Base-by-base conservation (phyloP, 108 stramenopile genomes). In the Ochromonas danica region DNA sequence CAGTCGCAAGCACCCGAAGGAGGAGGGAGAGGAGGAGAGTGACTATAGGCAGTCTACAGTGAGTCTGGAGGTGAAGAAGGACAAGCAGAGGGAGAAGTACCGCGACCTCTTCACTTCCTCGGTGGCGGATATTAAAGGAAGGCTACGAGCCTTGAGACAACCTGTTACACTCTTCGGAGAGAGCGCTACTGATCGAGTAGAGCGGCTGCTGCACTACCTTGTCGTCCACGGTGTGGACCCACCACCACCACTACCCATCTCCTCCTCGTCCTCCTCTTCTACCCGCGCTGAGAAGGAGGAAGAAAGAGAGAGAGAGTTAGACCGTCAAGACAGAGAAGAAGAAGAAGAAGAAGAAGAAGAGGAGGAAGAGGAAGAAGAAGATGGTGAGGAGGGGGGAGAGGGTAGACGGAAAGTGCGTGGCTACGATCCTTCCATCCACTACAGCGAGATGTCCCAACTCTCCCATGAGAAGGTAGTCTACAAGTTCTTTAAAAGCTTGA, bases 401-500 rank as follows among this genome's bases (percentile, higher is more conserved):
- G 25, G 25, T 35, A 67, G 10, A 35, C 3, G 10, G 63, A 28
- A 67, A 28, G 31, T 6, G 3, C 17, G 3, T 10, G 27, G 6
- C 17, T 67, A 35, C 31, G 63, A 67, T 36, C 33, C 63, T 6
- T 14, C 30, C 31, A 67, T 67, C 25, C 63, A 36, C 31, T 67
- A 67, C 31, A 63, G 80, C 22, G 79, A 75, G 38, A 79, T 83
- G 60, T 38, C 70, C 42, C 81, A 72, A 27, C 36, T 84, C 57
- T 60, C 42, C 35, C 42, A 65, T 28, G 38, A 85, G 57, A 85
- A 83, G 80, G 60, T 81, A 6, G 80, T 85, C 36, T 71, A 80
- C 0, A 83, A 77, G 14, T 97, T 89, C 81, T 92, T 96, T 85
- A 92, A 93, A 82, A 79, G 82, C 27, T 87, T 94, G 22, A 71